These are phyloP conservation scores for Huntiella moniliformis DNA, from an alignment of 2,329 filamentous ascomycete species.

Conservation along the genomic window DNA sequence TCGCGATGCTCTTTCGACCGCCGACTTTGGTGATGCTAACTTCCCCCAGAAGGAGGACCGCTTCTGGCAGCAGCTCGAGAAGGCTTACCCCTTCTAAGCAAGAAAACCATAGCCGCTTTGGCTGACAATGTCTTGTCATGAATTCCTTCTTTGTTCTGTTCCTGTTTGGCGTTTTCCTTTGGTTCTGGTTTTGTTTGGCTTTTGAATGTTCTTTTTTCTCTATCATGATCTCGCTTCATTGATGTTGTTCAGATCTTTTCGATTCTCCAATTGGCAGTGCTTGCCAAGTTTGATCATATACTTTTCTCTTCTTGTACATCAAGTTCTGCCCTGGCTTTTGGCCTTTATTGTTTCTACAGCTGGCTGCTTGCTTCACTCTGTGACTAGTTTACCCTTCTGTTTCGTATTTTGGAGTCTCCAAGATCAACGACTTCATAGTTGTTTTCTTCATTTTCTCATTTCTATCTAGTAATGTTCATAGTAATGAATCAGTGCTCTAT, in stretches of 20 bases:
- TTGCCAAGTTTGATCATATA: neutral
- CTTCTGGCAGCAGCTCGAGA: constrained; percentile 15
- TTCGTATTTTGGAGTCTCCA: too few species aligned
- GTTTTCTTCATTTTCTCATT: too few species aligned
- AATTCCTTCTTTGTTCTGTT: neutral
- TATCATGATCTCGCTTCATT: neutral
- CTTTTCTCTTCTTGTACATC: neutral
- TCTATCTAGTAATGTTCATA: too few species aligned
- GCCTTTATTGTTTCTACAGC: neutral
- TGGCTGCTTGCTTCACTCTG: neutral
- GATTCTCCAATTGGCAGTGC: too few species aligned
- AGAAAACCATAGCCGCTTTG: neutral
- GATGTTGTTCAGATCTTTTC: neutral
- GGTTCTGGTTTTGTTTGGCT: neutral
- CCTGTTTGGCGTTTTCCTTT: neutral
- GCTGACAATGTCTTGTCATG: neutral
- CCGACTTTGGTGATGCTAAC: constrained; percentile 24
- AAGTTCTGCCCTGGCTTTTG: neutral
- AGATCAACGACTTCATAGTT: too few species aligned
- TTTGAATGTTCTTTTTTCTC: neutral
- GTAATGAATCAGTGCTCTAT: too few species aligned
- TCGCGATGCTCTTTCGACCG: constrained; percentile 19
- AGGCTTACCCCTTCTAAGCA: constrained; percentile 10
- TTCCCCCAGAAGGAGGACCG: constrained; percentile 22
- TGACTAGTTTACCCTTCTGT: too few species aligned